Evolutionary conservation across 441 rosid genomes (phyloP).

Genomic region (Cnidoscolus chayamansa): DNA sequence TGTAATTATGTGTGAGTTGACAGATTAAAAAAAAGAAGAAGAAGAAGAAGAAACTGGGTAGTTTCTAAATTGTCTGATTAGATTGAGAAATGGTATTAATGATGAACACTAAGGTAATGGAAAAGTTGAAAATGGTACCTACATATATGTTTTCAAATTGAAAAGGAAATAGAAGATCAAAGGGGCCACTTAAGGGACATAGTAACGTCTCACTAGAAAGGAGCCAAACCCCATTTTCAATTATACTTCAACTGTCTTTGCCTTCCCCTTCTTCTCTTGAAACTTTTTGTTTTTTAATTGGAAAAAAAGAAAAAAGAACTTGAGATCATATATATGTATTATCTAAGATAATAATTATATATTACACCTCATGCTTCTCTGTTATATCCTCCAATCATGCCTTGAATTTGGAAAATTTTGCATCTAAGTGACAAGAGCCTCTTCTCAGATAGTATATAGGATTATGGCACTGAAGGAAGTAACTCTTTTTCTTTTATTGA

Average conservation of each 20-base stretch:
- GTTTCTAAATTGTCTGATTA: constrained; percentile 17
- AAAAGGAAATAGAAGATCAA: constrained; percentile 5
- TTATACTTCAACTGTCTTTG: constrained; percentile 1
- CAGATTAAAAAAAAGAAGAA: background rate
- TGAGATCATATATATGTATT: background rate
- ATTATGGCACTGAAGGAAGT: background rate
- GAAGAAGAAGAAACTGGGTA: background rate
- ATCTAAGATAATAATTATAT: background rate
- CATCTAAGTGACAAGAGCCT: constrained; percentile 15
- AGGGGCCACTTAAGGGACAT: constrained; percentile 18
- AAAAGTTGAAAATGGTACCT: constrained; percentile 11
- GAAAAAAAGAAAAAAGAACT: background rate
- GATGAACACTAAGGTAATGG: background rate
- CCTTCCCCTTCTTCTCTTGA: background rate
- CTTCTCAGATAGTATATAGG: background rate
- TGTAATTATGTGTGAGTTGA: constrained; percentile 2
- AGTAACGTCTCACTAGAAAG: background rate
- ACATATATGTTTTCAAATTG: constrained; percentile 12
- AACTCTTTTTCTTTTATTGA: constrained; percentile 4
- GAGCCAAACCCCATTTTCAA: background rate
- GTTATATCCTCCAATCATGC: constrained; percentile 34
- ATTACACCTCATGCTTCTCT: constrained; percentile 29
- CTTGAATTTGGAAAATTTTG: constrained; percentile 17
- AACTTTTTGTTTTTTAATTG: background rate
- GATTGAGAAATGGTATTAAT: constrained; percentile 14